phyloP scores from a whole-genome alignment of 2,329 filamentous ascomycete species.

The Colletotrichum plurivorum region DNA sequence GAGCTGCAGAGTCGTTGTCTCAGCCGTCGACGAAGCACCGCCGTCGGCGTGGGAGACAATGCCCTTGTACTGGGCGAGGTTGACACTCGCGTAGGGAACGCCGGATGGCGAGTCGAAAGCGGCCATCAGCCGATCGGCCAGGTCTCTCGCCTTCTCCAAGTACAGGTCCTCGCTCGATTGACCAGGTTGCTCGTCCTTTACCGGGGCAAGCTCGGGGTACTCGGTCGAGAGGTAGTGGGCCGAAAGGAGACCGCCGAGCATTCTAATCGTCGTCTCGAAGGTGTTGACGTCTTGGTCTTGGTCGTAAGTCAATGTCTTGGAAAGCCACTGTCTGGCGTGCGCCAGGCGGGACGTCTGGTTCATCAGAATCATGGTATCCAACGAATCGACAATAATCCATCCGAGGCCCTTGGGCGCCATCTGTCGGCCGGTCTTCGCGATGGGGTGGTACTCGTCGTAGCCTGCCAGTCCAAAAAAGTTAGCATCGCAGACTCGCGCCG shows the following conservation, averaged over 20 bases:
- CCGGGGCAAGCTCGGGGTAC: slow-evolving; percentile 83
- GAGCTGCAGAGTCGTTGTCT: slow-evolving; percentile 91
- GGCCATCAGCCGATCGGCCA: slow-evolving; percentile 87
- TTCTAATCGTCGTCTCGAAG: slow-evolving; percentile 97
- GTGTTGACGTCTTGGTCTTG: slow-evolving; percentile 97
- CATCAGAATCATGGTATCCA: slow-evolving; percentile 99
- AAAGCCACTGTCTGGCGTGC: slow-evolving; percentile 91
- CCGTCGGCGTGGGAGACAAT: slow-evolving; percentile 86
- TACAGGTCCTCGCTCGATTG: slow-evolving; percentile 89
- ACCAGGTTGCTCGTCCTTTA: slow-evolving; percentile 79
- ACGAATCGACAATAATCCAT: slow-evolving; percentile 97
- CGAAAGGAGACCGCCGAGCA: slow-evolving; percentile 92
- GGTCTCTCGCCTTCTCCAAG: slow-evolving; percentile 93
- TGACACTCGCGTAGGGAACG: slow-evolving; percentile 91
- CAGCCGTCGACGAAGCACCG: slow-evolving; percentile 93
- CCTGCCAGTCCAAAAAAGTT: slow-evolving; percentile 59
- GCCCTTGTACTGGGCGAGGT: slow-evolving; percentile 82
- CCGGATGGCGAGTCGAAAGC: slow-evolving; percentile 92
- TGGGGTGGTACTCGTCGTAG: slow-evolving; percentile 88
- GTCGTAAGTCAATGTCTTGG: slow-evolving; percentile 84
- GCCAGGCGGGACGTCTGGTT: slow-evolving; percentile 89
- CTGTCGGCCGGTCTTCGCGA: slow-evolving; percentile 82
- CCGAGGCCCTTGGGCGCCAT: slow-evolving; percentile 93
- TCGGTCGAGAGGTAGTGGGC: slow-evolving; percentile 94
- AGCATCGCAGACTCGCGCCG: background rate